A percentile compares a stretch with the other conserved stretches of the same genome.
phyloP scores from a whole-genome alignment of 176 grass and related monocot species.

The Panicum miliaceum region DNA sequence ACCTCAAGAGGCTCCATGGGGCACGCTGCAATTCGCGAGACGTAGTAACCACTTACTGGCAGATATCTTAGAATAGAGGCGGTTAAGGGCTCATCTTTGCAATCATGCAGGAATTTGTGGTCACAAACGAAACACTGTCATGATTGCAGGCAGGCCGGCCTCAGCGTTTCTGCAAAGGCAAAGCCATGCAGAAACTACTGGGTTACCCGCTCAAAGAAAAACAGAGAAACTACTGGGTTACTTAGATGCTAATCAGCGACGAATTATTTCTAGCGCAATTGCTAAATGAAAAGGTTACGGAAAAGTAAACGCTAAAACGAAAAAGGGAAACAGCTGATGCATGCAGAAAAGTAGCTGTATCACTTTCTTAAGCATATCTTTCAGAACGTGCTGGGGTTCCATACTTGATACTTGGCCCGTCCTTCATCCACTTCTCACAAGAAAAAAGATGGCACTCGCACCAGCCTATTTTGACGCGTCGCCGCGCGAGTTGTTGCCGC shows the following conservation, averaged over 20 bases:
- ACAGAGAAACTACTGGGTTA: neutral
- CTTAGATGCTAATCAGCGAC: neutral
- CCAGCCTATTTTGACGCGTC: neutral
- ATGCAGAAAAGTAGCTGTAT: neutral
- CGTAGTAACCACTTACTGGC: neutral
- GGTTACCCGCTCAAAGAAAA: too few species aligned
- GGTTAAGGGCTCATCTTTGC: neutral
- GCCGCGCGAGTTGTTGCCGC: neutral
- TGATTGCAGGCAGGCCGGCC: neutral
- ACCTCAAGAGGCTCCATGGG: neutral
- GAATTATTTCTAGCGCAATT: neutral
- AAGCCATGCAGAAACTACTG: neutral
- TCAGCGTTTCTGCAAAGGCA: neutral
- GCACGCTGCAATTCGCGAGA: neutral
- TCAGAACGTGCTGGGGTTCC: conserved; percentile 21
- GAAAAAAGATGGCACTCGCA: neutral
- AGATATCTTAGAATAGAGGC: conserved; percentile 5
- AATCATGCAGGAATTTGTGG: neutral
- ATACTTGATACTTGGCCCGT: neutral
- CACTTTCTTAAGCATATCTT: neutral
- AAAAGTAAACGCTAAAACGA: neutral
- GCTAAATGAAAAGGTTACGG: neutral
- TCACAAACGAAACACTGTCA: neutral
- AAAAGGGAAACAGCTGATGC: neutral
- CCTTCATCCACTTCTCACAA: neutral